Conservation (phyloP, 768 basidiomycete species). For the Pisolithus microcarpus region DNA sequence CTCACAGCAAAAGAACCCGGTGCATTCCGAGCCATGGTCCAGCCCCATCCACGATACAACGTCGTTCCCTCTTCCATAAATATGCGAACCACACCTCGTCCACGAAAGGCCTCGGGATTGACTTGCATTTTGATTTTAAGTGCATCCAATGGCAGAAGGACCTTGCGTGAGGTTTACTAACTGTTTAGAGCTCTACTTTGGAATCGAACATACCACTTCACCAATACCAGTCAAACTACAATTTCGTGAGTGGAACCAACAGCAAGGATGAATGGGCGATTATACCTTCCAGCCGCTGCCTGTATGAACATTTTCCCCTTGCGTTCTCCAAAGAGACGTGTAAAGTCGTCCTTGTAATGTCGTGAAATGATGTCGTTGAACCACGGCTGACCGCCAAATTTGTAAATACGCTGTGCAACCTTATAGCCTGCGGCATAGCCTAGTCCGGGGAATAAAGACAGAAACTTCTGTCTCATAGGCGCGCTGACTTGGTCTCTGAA, state of each 20-base stretch:
- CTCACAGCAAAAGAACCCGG: constrained; percentile 91
- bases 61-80: constrained; percentile 87
- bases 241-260: neutral
- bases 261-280: neutral
- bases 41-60: constrained; percentile 96
- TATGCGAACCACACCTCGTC: constrained; percentile 84
- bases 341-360: constrained; percentile 78
- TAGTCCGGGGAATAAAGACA: constrained; percentile 96
- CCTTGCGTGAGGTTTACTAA: constrained; percentile 31
- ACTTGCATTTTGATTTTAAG: constrained; percentile 99
- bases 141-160: constrained; percentile 92
- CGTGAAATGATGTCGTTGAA: constrained; percentile 87
- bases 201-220: constrained; percentile 67
- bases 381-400: constrained; percentile 98
- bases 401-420: constrained; percentile 88
- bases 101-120: constrained; percentile 97
- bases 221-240: constrained; percentile 71
- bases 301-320: constrained; percentile 96
- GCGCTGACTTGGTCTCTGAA: constrained; percentile 81
- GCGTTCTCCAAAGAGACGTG: constrained; percentile 82
- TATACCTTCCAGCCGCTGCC: constrained; percentile 87
- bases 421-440: constrained; percentile 99
- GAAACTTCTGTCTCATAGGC: constrained; percentile 55
- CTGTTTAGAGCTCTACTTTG: neutral
- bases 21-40: constrained; percentile 97